Evolutionary conservation across 805 yeast species (phyloP).

Genomic region (Torulaspora microellipsoides): DNA sequence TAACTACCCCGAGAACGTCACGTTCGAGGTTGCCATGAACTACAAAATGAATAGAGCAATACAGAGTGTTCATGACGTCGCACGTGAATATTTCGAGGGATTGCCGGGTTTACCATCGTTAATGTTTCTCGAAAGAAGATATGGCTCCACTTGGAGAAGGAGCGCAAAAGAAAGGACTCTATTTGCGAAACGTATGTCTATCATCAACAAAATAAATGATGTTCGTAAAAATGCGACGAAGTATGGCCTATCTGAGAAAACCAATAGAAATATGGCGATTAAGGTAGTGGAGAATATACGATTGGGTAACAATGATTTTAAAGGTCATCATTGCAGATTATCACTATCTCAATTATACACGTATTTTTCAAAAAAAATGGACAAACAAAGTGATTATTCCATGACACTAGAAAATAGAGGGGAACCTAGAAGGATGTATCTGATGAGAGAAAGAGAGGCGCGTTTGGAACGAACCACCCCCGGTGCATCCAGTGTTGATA

Average conservation of each 20-base stretch:
- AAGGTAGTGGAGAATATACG: conserved; percentile 30
- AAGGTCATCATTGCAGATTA: conserved; percentile 19
- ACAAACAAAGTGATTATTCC: conserved; percentile 22
- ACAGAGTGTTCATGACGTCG: conserved; percentile 25
- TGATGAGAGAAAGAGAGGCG: conserved; percentile 14
- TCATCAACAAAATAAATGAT: conserved; percentile 25
- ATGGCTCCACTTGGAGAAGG: conserved; percentile 31
- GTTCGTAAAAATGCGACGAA: conserved; percentile 19
- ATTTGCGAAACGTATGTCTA: conserved; percentile 28
- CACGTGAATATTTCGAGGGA: conserved; percentile 31
- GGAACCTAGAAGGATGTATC: conserved; percentile 16
- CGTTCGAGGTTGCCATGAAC: conserved; percentile 1
- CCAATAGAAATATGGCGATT: conserved; percentile 21
- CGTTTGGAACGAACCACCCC: conserved; percentile 2
- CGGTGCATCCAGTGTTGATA: too few relatives aligned
- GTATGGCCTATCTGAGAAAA: conserved; percentile 17
- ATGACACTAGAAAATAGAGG: conserved; percentile 18
- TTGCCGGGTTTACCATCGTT: conserved; percentile 28
- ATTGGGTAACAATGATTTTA: conserved; percentile 27
- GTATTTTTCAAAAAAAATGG: conserved; percentile 28
- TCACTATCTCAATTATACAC: conserved; percentile 26
- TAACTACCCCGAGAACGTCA: not conserved
- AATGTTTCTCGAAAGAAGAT: conserved; percentile 25
- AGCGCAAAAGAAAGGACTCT: conserved; percentile 26
- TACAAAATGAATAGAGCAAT: conserved; percentile 27